phyloP scores from a whole-genome alignment of 768 basidiomycete species.

The Pisolithus sp. region DNA sequence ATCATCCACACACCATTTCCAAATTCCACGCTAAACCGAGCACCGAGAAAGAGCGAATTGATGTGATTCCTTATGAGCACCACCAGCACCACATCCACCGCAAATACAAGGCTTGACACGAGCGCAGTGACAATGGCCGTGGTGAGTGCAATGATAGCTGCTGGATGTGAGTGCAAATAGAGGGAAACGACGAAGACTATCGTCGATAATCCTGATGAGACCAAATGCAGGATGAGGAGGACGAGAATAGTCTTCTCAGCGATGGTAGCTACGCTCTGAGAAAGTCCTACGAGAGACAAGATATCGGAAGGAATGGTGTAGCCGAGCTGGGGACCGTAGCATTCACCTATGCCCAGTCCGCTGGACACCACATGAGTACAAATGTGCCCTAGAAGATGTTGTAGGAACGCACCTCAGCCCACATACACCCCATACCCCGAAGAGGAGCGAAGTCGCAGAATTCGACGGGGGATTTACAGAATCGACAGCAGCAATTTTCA shows the following conservation, averaged over 20 bases:
- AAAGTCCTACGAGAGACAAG: constrained; percentile 37
- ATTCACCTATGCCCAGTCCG: constrained; percentile 29
- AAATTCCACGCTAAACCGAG: constrained; percentile 42
- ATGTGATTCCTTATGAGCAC: constrained; percentile 44
- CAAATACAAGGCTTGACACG: constrained; percentile 49
- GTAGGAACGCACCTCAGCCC: constrained; percentile 39
- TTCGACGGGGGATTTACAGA: constrained; percentile 36
- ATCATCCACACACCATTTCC: constrained; percentile 75
- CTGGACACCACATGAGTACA: constrained; percentile 7
- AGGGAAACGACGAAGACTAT: constrained; percentile 46
- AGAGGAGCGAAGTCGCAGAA: constrained; percentile 54
- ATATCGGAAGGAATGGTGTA: constrained; percentile 54
- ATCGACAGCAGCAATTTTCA: constrained; percentile 35
- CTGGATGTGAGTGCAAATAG: constrained; percentile 50
- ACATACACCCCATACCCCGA: constrained; percentile 84
- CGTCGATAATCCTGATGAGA: constrained; percentile 55
- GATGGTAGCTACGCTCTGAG: constrained; percentile 36
- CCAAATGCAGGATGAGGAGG: constrained; percentile 64
- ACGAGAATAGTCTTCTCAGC: constrained; percentile 45
- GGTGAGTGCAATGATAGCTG: constrained; percentile 55
- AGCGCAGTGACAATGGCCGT: constrained; percentile 51
- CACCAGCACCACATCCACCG: constrained; percentile 57
- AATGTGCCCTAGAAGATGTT: neutral
- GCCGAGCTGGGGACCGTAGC: constrained; percentile 61
- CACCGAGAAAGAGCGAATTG: constrained; percentile 27